Conservation (phyloP, 2,329 filamentous ascomycete species). For the Phyllosticta citriasiana region DNA sequence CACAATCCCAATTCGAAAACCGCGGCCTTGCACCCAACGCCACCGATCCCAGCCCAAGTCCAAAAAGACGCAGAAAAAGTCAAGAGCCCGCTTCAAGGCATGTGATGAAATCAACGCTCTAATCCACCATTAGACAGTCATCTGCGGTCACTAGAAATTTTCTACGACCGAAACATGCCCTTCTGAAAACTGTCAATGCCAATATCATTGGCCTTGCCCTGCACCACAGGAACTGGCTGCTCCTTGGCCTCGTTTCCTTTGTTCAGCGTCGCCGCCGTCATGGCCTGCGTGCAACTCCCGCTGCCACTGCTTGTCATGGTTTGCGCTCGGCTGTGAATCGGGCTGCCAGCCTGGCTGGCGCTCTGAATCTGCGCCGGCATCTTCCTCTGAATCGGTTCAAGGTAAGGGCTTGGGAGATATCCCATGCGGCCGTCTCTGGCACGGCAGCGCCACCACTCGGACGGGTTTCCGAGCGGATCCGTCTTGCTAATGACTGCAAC, state of each 20-base stretch:
- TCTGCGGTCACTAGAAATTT: neutral
- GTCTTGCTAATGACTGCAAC: constrained; percentile 89
- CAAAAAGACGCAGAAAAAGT: neutral
- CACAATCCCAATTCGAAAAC: neutral
- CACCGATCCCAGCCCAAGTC: neutral
- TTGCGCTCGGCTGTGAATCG: constrained; percentile 40
- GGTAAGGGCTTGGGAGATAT: constrained; percentile 83
- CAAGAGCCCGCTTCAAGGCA: neutral
- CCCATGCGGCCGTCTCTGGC: constrained; percentile 82
- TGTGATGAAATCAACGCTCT: neutral
- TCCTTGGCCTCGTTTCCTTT: constrained; percentile 17
- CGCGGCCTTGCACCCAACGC: neutral
- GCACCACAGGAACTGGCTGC: constrained; percentile 36
- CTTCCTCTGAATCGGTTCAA: constrained; percentile 61
- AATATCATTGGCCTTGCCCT: constrained; percentile 54
- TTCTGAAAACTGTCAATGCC: constrained; percentile 62
- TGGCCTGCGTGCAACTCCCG: constrained; percentile 32
- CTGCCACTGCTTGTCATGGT: constrained; percentile 39
- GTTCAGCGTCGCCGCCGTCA: constrained; percentile 24
- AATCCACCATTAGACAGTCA: neutral
- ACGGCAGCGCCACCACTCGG: constrained; percentile 95
- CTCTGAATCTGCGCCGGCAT: constrained; percentile 37
- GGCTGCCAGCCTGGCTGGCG: constrained; percentile 30
- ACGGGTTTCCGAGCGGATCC: constrained; percentile 82
- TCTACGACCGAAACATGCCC: constrained; percentile 55